Base-by-base conservation (phyloP, 1,284 basidiomycete genomes). In the Cryptococcus sp. region DNA sequence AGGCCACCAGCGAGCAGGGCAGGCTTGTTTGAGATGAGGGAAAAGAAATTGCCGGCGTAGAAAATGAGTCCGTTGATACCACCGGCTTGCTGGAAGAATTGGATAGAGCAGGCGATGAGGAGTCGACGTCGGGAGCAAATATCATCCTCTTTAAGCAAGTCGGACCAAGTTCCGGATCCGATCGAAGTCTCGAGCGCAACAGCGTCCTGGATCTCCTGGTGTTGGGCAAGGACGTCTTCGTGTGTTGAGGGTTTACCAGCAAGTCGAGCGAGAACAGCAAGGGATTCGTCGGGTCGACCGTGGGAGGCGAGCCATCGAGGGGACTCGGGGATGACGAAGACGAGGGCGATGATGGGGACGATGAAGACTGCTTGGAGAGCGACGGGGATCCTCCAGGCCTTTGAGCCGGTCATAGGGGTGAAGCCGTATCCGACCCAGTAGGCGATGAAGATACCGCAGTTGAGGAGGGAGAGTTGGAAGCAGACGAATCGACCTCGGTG, bases 61-160 rank as follows among this genome's bases (percentile, higher is more conserved):
- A 56, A 64, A 47, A 65, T 66, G 22, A 67, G 47, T 5, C 53
- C 67, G 38, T 69, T 68, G 56, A 69, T 69, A 12, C 65, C 66
- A 11, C 59, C 58, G 25, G 70, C 56, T 54, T 72, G 70, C 51
- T 72, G 71, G 50, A 63, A 65, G 52, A 66, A 68, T 50, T 72
- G 70, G 43, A 72, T 66, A 5, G 63, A 60, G 46, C 66, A 71
- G 12, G 65, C 66, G 45, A 71, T 71, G 24, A 68, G 47, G 9
- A 72, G 55, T 18, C 71, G 59, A 28, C 59, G 53, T 21, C 65
- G 55, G 16, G 62, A 65, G 18, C 58, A 56, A 31, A 65, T 48
- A 38, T 58, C 52, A 50, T 66, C 69, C 24, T 60, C 51, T 28
- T 51, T 47, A 35, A 70, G 60, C 21, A 71, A 53, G 34, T 63